Conservation (phyloP, 176 grass and related monocot genomes). For the Hordeum vulgare region DNA sequence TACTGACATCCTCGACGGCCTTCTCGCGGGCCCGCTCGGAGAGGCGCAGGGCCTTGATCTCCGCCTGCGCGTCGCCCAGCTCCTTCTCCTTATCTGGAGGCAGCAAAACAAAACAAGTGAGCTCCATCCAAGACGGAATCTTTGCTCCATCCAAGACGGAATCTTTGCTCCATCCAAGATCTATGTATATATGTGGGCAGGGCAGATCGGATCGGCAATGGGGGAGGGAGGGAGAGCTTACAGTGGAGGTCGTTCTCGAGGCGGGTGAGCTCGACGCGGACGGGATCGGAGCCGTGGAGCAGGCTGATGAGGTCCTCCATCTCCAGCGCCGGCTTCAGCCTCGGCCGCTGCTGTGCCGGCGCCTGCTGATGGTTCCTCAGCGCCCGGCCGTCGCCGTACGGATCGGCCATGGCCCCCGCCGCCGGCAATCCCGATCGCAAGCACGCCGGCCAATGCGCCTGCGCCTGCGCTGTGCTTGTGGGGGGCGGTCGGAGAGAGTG, state of each 20-base stretch:
- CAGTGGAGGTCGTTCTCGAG: conserved; percentile 85
- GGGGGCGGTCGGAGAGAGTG: neutral
- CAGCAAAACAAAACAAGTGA: neutral
- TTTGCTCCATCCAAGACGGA: neutral
- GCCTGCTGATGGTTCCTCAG: conserved; percentile 24
- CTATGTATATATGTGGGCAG: neutral
- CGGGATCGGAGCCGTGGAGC: conserved; percentile 95
- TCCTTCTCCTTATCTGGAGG: conserved; percentile 88
- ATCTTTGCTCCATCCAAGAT: neutral
- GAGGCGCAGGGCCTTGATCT: conserved; percentile 79
- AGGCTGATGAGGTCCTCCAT: conserved; percentile 98
- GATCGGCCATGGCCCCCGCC: conserved; percentile 44
- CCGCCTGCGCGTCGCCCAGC: conserved; percentile 72
- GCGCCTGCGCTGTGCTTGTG: neutral
- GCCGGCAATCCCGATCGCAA: neutral
- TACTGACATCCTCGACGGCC: conserved; percentile 89
- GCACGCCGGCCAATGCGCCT: neutral
- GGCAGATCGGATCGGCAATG: neutral
- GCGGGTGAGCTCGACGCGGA: conserved; percentile 84
- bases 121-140: neutral
- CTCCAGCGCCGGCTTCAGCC: conserved; percentile 71
- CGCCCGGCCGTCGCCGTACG: conserved; percentile 26
- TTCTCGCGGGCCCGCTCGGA: conserved; percentile 97
- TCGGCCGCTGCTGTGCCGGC: conserved; percentile 17
- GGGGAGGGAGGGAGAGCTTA: neutral